Base-by-base conservation (phyloP, 495 filamentous ascomycete genomes). In the Xylaria longipes region DNA sequence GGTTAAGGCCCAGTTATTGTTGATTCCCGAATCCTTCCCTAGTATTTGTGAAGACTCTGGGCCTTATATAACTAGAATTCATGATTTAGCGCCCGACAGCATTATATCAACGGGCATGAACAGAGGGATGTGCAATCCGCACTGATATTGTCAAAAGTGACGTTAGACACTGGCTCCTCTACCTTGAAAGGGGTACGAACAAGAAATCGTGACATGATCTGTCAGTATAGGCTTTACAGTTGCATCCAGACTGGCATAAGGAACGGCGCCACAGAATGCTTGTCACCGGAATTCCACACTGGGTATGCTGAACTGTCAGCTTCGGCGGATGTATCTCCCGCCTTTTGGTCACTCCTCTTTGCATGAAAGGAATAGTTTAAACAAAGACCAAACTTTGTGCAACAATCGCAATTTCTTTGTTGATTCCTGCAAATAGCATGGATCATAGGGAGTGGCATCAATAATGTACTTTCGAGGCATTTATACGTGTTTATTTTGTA, bases 401-500 rank as follows among this genome's bases (percentile, higher is more conserved):
- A 48, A 33, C 27, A 48, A 62, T 39, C 31, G 11, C 31, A 25
- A n/a, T n/a, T 65, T 33, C 11, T 56, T 56, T 31, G 25, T 31
- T 31, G 1, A 29, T 15, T 54, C 11, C 22, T 27, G 12, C 22
- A 3, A n/a, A 20, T 43, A 45, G 43, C 11, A 37, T 14, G 9
- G 2, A 12, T 2, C 12, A 43, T 22, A 29, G 22, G 4, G 22
- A 35, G 29, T 56, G 20, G 46, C 9, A 43, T 43, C 65, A 27
- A 43, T 45, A 1, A 15, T 56, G 12, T 31, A 56, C 14, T 56
- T 29, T 45, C n/a, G 20, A 50, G 41, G 68, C 33, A 11, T 52
- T 63, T 14, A 64, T 11, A 9, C 17, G 2, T 22, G 7, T 68
- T 66, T 56, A 70, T 71, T 58, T 45, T 62, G 54, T 60, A 81